phyloP scores from a whole-genome alignment of 2,329 filamentous ascomycete species.

The Alternaria conjuncta region DNA sequence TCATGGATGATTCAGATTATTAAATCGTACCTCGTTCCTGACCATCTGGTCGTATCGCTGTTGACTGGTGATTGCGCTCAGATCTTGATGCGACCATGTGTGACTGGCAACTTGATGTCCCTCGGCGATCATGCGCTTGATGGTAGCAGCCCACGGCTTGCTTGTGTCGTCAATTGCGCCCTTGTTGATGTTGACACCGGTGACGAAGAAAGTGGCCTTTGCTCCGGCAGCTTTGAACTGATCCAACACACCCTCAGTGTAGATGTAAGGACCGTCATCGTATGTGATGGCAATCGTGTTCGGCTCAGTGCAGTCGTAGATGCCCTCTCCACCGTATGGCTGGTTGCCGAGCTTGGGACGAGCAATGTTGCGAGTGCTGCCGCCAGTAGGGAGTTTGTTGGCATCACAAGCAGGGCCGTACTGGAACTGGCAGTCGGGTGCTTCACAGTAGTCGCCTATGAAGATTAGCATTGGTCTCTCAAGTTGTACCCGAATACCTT shows the following conservation, averaged over 20 bases:
- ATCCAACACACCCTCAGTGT: conserved; percentile 67
- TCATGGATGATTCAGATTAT: neutral
- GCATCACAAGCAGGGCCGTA: conserved; percentile 67
- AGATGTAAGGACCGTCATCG: conserved; percentile 69
- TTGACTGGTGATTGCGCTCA: conserved; percentile 52
- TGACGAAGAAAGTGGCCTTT: conserved; percentile 73
- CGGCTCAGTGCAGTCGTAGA: conserved; percentile 59
- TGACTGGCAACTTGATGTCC: conserved; percentile 68
- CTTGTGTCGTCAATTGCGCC: conserved; percentile 60
- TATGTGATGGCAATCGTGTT: conserved; percentile 71
- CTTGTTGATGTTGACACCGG: conserved; percentile 62
- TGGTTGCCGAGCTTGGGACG: conserved; percentile 62
- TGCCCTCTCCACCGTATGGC: conserved; percentile 63
- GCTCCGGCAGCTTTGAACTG: conserved; percentile 63
- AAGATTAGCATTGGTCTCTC: neutral
- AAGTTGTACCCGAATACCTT: neutral
- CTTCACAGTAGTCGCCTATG: conserved; percentile 59
- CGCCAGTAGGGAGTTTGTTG: conserved; percentile 60
- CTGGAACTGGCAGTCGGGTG: conserved; percentile 66
- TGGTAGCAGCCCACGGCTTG: conserved; percentile 55
- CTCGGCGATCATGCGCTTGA: conserved; percentile 60
- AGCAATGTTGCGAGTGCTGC: conserved; percentile 59
- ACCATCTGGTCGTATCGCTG: conserved; percentile 58
- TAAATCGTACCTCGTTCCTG: conserved; percentile 51
- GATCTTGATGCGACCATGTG: conserved; percentile 62